Conservation (phyloP, 352 stramenopile genomes). For the Phytophthora pseudosyringae region DNA sequence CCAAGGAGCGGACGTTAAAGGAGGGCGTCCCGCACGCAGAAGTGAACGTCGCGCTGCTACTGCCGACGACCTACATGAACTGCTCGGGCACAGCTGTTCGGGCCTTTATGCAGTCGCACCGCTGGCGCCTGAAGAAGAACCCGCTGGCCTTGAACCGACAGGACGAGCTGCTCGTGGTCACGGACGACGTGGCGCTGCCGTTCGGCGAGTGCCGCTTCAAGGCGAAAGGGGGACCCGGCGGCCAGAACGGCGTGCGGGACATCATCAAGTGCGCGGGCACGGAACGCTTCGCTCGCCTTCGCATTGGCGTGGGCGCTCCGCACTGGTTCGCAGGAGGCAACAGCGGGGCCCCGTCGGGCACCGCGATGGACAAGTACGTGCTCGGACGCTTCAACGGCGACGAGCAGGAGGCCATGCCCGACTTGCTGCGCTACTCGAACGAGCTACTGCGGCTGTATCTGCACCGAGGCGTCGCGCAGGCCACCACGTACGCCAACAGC, state of each 20-base stretch:
- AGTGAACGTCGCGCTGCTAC: slow-evolving; percentile 80
- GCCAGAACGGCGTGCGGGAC: slow-evolving; percentile 84
- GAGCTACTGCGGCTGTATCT: slow-evolving; percentile 84
- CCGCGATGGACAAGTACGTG: slow-evolving; percentile 86
- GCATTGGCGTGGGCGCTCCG: slow-evolving; percentile 79
- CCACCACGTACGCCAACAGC: slow-evolving; percentile 77
- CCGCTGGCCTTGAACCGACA: slow-evolving; percentile 77
- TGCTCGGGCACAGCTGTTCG: slow-evolving; percentile 77
- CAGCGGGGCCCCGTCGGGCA: slow-evolving; percentile 72
- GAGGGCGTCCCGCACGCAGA: slow-evolving; percentile 76
- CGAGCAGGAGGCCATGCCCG: slow-evolving; percentile 75
- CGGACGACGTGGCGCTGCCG: slow-evolving; percentile 81
- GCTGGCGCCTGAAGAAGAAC: slow-evolving; percentile 88
- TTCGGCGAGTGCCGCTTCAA: slow-evolving; percentile 89
- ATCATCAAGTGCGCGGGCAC: slow-evolving; percentile 86
- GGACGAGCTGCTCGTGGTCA: slow-evolving; percentile 85
- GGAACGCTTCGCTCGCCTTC: slow-evolving; percentile 85
- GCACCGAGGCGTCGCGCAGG: slow-evolving; percentile 78
- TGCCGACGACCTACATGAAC: slow-evolving; percentile 89
- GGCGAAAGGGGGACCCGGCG: slow-evolving; percentile 71
- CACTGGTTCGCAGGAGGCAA: slow-evolving; percentile 80
- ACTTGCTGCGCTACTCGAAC: slow-evolving; percentile 71
- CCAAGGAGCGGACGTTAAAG: slow-evolving; percentile 74
- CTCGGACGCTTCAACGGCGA: slow-evolving; percentile 78
- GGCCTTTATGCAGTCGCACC: slow-evolving; percentile 81